These are phyloP conservation scores for Gnomoniopsis smithogilvyi DNA, from an alignment of 2,329 filamentous ascomycete species.

Conservation along the genomic window DNA sequence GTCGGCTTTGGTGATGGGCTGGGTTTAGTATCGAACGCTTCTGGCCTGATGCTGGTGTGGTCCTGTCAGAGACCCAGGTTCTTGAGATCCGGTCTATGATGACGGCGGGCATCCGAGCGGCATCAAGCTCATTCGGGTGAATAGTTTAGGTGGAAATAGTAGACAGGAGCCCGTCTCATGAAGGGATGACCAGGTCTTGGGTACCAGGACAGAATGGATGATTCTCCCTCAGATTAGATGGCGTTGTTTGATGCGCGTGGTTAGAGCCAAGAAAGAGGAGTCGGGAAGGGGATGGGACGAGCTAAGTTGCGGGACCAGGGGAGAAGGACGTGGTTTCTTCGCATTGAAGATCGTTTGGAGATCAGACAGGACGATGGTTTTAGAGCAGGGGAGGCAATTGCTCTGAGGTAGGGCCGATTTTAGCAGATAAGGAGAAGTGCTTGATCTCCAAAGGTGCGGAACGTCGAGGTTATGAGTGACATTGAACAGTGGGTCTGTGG, in stretches of 20 bases:
- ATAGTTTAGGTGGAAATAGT: conserved; percentile 12
- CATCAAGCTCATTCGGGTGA: conserved; percentile 34
- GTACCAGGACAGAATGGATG: conserved; percentile 6
- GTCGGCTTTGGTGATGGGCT: conserved; percentile 31
- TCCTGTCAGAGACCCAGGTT: conserved; percentile 47
- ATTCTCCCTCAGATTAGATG: conserved; percentile 9
- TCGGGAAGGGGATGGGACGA: conserved; percentile 14
- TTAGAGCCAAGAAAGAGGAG: conserved; percentile 3
- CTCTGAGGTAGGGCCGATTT: conserved; percentile 33
- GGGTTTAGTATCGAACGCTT: conserved; percentile 37
- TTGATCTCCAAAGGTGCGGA: conserved; percentile 35
- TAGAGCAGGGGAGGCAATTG: conserved; percentile 22
- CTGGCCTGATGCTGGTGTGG: conserved; percentile 34
- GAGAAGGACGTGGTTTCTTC: conserved; percentile 23
- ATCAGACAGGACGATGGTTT: conserved; percentile 32
- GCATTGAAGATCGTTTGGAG: conserved; percentile 31
- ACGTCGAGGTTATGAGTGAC: conserved; percentile 40
- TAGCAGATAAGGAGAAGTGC: conserved; percentile 32
- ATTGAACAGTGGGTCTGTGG: conserved; percentile 24
- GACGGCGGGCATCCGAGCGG: conserved; percentile 53
- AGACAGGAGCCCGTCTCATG: conserved; percentile 5
- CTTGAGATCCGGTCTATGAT: conserved; percentile 49
- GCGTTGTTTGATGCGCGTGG: conserved; percentile 20
- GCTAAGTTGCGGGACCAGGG: background rate
- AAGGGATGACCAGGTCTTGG: conserved; percentile 3